Base-by-base conservation (phyloP, 306 rosid species). In the Acacia crassicarpa region DNA sequence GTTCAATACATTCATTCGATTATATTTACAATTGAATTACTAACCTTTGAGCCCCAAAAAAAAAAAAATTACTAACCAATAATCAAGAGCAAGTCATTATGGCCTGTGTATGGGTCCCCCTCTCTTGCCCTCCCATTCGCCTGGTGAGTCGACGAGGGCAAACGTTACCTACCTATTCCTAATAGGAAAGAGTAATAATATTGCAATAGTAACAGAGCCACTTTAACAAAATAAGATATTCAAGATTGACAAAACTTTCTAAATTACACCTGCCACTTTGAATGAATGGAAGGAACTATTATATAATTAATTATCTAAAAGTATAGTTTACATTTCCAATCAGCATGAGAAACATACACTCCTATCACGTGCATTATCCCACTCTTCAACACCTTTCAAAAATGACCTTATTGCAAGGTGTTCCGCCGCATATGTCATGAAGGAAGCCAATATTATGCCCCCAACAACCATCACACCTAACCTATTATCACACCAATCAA, bases 381-480 rank as follows among this genome's bases (percentile, higher is more conserved):
- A 88, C 78, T 92, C 98, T 78, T 90, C 94, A 61, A 85, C 83
- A 51, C 99, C 99, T 87, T 85, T 92, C 81, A 89, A 86, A 80
- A 92, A 96, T 51, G 99, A 89, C 78, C 91, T 84, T 49, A 84
- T 86, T 14, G 98, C 99, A 68, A 96, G 98, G 87, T 90, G 97
- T 82, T 96, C 97, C 0, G 98, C 75, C 67, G 99, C 97, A 71
- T 90, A 96, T 45, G 99, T 92, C 98, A 96, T 96, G 90, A 96
- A 96, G 46, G 97, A 90, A 69, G 94, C 97, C 89, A 93, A 86
- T 49, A 92, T 75, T 76, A 96, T 79, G 78, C 94, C 92, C 77
- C 99, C 99, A 35, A 86, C 92, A 59, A 91, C 97, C 97, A 96
- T 93, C 88, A 93, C 89, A 10, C 94, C 99, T 78, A 96, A 81